Conservation (phyloP, 495 filamentous ascomycete genomes). For the Mytilinidion resinicola region DNA sequence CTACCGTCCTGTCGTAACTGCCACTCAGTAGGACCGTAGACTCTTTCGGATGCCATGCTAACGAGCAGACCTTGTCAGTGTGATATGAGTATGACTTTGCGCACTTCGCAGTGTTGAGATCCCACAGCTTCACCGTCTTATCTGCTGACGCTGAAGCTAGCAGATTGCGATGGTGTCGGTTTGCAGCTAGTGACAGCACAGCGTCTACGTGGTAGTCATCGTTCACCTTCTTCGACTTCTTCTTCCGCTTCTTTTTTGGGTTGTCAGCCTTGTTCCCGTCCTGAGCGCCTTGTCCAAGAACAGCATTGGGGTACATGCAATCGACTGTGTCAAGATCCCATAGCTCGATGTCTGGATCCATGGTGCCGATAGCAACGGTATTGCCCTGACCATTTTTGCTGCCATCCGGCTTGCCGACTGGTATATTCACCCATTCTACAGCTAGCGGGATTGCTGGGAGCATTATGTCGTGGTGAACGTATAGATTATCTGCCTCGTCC, state of each 20-base stretch:
- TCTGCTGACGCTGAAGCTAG: conserved; percentile 95
- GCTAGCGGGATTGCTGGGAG: conserved; percentile 92
- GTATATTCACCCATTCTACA: conserved; percentile 88
- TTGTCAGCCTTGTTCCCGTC: conserved; percentile 46
- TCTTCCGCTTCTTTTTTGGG: conserved; percentile 74
- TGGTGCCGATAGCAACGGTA: conserved; percentile 90
- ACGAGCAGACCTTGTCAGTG: conserved; percentile 92
- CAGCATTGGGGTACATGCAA: conserved; percentile 95
- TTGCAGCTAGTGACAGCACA: conserved; percentile 81
- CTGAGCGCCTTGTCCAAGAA: conserved; percentile 78
- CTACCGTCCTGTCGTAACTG: conserved; percentile 88
- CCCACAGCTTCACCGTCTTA: conserved; percentile 96
- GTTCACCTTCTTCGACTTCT: conserved; percentile 76
- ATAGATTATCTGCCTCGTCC: conserved; percentile 87
- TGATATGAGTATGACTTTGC: conserved; percentile 89
- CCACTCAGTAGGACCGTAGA: conserved; percentile 84
- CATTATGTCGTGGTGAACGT: conserved; percentile 99
- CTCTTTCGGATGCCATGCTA: conserved; percentile 85
- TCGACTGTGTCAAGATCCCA: conserved; percentile 96
- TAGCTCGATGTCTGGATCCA: conserved; percentile 97
- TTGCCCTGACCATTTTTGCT: conserved; percentile 55
- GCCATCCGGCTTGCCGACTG: conserved; percentile 59
- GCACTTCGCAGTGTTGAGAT: conserved; percentile 81
- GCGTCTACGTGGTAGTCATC: conserved; percentile 92
- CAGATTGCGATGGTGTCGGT: conserved; percentile 86